phyloP scores from a whole-genome alignment of 176 grass and related monocot genomes.

The Zea luxurians region DNA sequence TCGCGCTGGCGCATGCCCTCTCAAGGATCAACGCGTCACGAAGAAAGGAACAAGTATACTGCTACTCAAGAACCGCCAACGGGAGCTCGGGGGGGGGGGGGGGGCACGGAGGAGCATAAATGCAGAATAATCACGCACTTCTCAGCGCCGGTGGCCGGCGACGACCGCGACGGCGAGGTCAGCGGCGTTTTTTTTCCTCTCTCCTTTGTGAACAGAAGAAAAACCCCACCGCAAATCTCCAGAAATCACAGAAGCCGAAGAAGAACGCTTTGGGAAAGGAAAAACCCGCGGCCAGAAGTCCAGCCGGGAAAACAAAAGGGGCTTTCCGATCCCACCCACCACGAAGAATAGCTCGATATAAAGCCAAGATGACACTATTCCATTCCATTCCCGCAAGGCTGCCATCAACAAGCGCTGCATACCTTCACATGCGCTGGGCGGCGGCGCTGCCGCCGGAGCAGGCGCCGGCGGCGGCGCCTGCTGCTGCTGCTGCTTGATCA shows the following conservation, averaged over 20 bases:
- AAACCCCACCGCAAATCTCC: neutral
- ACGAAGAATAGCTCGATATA: neutral
- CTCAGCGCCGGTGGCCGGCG: slow-evolving; percentile 9
- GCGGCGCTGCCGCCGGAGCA: neutral
- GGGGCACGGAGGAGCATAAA: neutral
- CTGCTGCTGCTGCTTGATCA: slow-evolving; percentile 38
- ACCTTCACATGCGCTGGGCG: slow-evolving; percentile 41
- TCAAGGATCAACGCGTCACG: neutral
- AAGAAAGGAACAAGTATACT: neutral
- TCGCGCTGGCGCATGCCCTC: neutral
- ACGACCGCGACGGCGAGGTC: neutral
- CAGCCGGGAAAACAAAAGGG: neutral
- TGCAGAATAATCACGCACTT: neutral
- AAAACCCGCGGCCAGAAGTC: neutral
- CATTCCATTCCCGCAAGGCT: neutral
- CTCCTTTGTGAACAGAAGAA: neutral
- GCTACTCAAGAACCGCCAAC: neutral
- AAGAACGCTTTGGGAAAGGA: neutral
- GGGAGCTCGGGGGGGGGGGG: too few relatives aligned
- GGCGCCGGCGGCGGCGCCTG: neutral
- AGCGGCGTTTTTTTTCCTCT: neutral
- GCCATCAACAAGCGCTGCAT: slow-evolving; percentile 16
- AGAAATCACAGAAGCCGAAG: neutral
- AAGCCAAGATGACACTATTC: neutral
- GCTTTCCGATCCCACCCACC: neutral